These are phyloP conservation scores for Aspergillus affinis DNA, from an alignment of 495 filamentous ascomycete species.

Conservation along the genomic window DNA sequence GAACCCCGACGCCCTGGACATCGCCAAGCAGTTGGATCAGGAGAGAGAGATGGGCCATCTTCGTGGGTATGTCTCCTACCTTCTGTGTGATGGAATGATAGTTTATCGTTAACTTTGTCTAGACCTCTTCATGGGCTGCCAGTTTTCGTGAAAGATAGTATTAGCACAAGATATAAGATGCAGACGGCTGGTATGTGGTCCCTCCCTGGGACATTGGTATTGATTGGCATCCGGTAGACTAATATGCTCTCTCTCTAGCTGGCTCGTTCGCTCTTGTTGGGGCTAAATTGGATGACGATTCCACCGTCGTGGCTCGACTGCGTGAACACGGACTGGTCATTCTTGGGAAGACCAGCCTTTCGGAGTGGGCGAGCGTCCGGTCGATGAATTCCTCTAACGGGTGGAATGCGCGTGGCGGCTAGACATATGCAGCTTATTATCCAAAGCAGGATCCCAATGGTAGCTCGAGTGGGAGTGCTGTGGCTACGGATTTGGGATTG, in stretches of 20 bases:
- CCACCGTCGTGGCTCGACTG: slow-evolving; percentile 46
- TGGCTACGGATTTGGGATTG: slow-evolving; percentile 49
- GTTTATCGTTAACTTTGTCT: not conserved
- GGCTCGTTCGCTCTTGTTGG: slow-evolving; percentile 59
- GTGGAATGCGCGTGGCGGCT: slow-evolving; percentile 55
- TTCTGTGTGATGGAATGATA: not conserved
- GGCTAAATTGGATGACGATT: slow-evolving; percentile 45
- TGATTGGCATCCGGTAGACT: not conserved
- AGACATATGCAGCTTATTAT: slow-evolving; percentile 51
- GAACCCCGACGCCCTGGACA: slow-evolving; percentile 55
- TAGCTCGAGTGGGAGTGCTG: slow-evolving; percentile 53
- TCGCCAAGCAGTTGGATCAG: slow-evolving; percentile 51
- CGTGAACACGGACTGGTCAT: slow-evolving; percentile 53
- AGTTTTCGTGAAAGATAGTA: slow-evolving; percentile 68
- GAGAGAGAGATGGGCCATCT: slow-evolving; percentile 48
- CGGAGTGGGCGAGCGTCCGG: slow-evolving; percentile 56
- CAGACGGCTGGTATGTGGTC: slow-evolving; percentile 48
- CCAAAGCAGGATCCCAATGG: slow-evolving; percentile 54
- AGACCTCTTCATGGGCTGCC: slow-evolving; percentile 66
- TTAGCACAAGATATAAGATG: slow-evolving; percentile 64
- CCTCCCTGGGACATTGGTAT: slow-evolving; percentile 17
- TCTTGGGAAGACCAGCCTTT: slow-evolving; percentile 55
- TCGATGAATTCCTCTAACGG: slow-evolving; percentile 51
- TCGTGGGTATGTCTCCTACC: slow-evolving; percentile 32
- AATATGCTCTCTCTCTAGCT: slow-evolving; percentile 33